Base-by-base conservation (phyloP, 108 stramenopile genomes). In the Parmales sp. region DNA sequence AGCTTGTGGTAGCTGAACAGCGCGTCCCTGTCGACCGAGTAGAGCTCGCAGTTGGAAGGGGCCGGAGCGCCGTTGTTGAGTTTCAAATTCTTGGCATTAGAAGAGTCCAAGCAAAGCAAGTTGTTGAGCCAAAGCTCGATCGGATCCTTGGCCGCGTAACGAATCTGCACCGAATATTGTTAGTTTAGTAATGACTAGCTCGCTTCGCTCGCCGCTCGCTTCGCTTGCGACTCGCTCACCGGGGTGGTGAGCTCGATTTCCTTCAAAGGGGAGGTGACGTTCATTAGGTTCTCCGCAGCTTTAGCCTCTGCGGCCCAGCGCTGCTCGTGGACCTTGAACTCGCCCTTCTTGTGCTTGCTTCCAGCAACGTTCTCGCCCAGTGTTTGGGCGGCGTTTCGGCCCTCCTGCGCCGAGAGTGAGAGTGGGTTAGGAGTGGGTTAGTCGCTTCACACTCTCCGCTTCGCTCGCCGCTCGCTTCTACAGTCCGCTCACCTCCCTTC, bases 1-100 rank as follows among this genome's bases (percentile, higher is more conserved):
- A 99, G 74, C 63, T 89, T 83, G 84, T 99, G 98, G 79, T 95
- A 95, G 26, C 90, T 91, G 69, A 99, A 99, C 23, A 99, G 85
- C 25, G 97, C 95, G 77, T 99, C 98, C 16, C 97, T 85, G 75
- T 99, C 89, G 36, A 99, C 97, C 54, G 83, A 80, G 82, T 92
- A 99, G 22, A 99, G 84, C 77, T 95, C 92, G 72, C 97, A 98
- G 70, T 90, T 91, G 0, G 69, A 51, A 5, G 97, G 96, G 6
- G 96, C 90, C 8, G 98, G 97, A 8, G 92, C 90, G 31, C 91
- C 93, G 22, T 82, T 84, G 41, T 67, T 76, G 43, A 92, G 77
- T 49, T 83, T 82, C 65, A 88, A 23, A 6, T 4, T 4, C 46
- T 48, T n/a, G 22, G 19, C 23, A 23, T 44, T 43, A 6, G 71